These are phyloP conservation scores for Candida nonsorbophila DNA, from an alignment of 805 yeast genomes.

Conservation along the genomic window DNA sequence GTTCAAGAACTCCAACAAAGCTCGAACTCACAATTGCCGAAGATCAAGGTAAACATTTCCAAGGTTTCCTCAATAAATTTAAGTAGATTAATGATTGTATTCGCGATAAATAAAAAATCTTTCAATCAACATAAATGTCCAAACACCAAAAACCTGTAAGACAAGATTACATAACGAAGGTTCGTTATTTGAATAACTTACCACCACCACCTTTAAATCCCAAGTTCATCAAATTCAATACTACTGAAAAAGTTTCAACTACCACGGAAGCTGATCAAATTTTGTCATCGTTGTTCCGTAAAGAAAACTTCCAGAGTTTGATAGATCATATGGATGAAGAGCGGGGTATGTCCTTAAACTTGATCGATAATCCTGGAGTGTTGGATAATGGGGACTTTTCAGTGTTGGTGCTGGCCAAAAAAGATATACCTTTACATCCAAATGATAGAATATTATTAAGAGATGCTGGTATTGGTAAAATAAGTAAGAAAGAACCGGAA, in stretches of 20 bases:
- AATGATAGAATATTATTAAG: conserved; percentile 69
- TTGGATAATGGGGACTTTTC: conserved; percentile 56
- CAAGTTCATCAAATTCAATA: conserved; percentile 58
- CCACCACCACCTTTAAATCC: conserved; percentile 96
- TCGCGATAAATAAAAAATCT: too few species aligned
- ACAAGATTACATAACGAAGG: conserved; percentile 76
- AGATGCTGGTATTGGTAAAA: conserved; percentile 61
- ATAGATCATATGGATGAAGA: conserved; percentile 53
- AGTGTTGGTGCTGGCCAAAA: conserved; percentile 27
- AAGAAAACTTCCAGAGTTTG: conserved; percentile 62
- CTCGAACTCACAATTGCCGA: conserved; percentile 60
- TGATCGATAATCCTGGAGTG: conserved; percentile 59
- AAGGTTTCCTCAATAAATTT: too few species aligned
- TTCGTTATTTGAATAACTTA: conserved; percentile 76
- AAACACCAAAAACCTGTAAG: conserved; percentile 40
- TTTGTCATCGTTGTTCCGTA: conserved; percentile 67
- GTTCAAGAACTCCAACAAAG: conserved; percentile 62
- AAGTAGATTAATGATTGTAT: too few species aligned
- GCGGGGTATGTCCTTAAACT: conserved; percentile 74
- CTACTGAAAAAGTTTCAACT: conserved; percentile 29
- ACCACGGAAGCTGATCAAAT: conserved; percentile 42
- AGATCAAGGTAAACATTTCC: conserved; percentile 64
- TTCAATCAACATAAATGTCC: too few species aligned
- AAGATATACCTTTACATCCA: conserved; percentile 55
- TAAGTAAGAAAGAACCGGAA: conserved; percentile 41